Percentiles rank a stretch among this genome's conserved stretches.
These are phyloP conservation scores for Maudiozyma saulgeensis DNA, from an alignment of 805 yeast species.

Conservation along the genomic window DNA sequence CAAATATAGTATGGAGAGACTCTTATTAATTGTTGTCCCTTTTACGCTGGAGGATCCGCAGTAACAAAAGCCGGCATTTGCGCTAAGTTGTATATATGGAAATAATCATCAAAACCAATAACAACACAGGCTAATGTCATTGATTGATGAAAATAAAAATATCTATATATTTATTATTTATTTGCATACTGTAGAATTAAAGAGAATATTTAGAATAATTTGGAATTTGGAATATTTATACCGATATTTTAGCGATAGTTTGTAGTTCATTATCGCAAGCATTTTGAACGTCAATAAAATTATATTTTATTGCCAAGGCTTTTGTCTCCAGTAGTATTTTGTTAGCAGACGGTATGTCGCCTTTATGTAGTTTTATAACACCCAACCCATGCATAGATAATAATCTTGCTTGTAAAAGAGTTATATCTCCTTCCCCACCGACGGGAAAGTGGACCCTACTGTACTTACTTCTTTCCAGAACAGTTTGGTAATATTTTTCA, in stretches of 20 bases:
- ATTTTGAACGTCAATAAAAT: slow-evolving; percentile 45
- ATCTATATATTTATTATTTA: background rate
- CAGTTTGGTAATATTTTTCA: slow-evolving; percentile 34
- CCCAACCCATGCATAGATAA: slow-evolving; percentile 77
- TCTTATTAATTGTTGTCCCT: too few relatives aligned
- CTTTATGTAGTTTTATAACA: slow-evolving; percentile 53
- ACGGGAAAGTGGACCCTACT: background rate
- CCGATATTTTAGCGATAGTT: background rate
- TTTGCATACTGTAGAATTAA: background rate
- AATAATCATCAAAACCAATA: too few relatives aligned
- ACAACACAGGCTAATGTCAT: too few relatives aligned
- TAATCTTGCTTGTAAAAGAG: slow-evolving; percentile 54
- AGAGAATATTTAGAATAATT: background rate
- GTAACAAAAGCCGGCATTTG: too few relatives aligned
- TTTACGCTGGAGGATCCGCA: too few relatives aligned
- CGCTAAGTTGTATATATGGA: too few relatives aligned
- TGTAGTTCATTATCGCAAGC: slow-evolving; percentile 53
- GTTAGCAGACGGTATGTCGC: slow-evolving; percentile 45
- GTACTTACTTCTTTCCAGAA: slow-evolving; percentile 17
- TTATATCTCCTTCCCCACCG: slow-evolving; percentile 25
- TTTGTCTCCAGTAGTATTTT: slow-evolving; percentile 54
- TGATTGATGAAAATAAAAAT: background rate
- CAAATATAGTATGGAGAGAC: too few relatives aligned
- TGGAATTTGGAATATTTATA: too few relatives aligned
- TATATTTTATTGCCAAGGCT: slow-evolving; percentile 52